Evolutionary conservation across 352 stramenopile species (phyloP).

Genomic region (Pythium oligandrum): DNA sequence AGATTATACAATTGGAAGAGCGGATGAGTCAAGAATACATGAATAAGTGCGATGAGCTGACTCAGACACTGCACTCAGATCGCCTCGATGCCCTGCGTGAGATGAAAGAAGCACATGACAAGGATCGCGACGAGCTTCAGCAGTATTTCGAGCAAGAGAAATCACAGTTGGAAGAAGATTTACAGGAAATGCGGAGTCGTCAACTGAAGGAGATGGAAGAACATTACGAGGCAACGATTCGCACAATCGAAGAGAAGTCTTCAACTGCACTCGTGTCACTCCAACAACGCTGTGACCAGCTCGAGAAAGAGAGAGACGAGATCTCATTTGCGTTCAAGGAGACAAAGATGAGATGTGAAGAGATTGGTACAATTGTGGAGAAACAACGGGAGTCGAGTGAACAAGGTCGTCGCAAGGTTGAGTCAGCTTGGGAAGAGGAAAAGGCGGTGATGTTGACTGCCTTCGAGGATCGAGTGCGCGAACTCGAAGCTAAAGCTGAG

Average conservation of each 20-base stretch:
- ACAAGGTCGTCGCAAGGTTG: no score
- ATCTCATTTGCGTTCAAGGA: slow-evolving; percentile 5
- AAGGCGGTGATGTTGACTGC: background rate
- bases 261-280: slow-evolving; percentile 13
- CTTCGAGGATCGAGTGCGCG: background rate
- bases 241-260: slow-evolving; percentile 18
- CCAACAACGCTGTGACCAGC: slow-evolving; percentile 12
- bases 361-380: slow-evolving; percentile 7
- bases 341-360: slow-evolving; percentile 7
- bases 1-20: slow-evolving; percentile 33
- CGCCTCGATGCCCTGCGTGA: slow-evolving; percentile 32
- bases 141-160: slow-evolving; percentile 57
- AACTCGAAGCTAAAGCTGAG: slow-evolving; percentile 1
- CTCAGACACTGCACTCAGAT: slow-evolving; percentile 45
- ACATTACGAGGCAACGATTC: slow-evolving; percentile 16
- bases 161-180: slow-evolving; percentile 46
- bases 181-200: slow-evolving; percentile 16
- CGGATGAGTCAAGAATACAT: slow-evolving; percentile 38
- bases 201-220: slow-evolving; percentile 30
- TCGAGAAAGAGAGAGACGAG: slow-evolving; percentile 20
- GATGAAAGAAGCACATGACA: slow-evolving; percentile 37
- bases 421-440: slow-evolving; percentile 10
- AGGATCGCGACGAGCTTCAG: slow-evolving; percentile 48
- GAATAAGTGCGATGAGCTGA: slow-evolving; percentile 56
- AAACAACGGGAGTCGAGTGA: background rate